A percentile compares a stretch with the other conserved stretches of the same genome.
These are phyloP conservation scores for Balamuthia mandrillaris DNA, from an alignment of 208 protist species.

Conservation along the genomic window DNA sequence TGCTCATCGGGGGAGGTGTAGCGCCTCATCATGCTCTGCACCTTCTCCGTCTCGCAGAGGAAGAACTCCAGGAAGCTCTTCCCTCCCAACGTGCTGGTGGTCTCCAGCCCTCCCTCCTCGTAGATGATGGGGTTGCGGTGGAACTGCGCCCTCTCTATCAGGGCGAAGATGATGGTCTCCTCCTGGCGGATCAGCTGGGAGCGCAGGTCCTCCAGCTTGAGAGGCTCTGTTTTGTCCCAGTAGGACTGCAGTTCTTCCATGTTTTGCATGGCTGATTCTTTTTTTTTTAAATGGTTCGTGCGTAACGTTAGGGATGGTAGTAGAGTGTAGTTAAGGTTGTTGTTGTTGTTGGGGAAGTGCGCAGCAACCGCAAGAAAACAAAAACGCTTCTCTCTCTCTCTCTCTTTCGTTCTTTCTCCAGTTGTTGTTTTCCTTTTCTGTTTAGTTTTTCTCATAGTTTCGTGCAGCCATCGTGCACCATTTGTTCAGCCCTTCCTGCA, in stretches of 20 bases:
- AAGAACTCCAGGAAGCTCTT: slow-evolving; percentile 60
- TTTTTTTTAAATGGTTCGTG: too few species aligned
- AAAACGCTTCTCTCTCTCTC: too few species aligned
- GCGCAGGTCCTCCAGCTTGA: slow-evolving; percentile 44
- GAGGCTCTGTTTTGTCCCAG: too few species aligned
- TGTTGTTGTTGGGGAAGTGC: too few species aligned
- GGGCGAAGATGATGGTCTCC: slow-evolving; percentile 69
- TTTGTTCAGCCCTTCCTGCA: too few species aligned
- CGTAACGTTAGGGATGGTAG: too few species aligned
- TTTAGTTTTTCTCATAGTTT: too few species aligned
- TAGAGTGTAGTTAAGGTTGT: too few species aligned
- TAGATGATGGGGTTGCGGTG: slow-evolving; percentile 44
- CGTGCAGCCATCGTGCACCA: too few species aligned
- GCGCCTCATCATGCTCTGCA: slow-evolving; percentile 50
- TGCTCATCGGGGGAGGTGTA: slow-evolving; percentile 68
- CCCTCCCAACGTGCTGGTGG: not conserved
- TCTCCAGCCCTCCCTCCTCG: not conserved
- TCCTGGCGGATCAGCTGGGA: slow-evolving; percentile 58
- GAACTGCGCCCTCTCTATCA: slow-evolving; percentile 71
- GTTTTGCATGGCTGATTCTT: slow-evolving; percentile 63
- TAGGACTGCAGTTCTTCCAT: slow-evolving; percentile 51
- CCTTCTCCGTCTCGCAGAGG: slow-evolving; percentile 54
- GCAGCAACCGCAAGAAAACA: too few species aligned
- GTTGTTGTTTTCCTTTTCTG: too few species aligned
- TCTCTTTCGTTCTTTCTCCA: too few species aligned